Percentiles rank a stretch among this genome's conserved stretches.
Conservation (phyloP, 441 rosid genomes). For the Euphorbia celastroides region DNA sequence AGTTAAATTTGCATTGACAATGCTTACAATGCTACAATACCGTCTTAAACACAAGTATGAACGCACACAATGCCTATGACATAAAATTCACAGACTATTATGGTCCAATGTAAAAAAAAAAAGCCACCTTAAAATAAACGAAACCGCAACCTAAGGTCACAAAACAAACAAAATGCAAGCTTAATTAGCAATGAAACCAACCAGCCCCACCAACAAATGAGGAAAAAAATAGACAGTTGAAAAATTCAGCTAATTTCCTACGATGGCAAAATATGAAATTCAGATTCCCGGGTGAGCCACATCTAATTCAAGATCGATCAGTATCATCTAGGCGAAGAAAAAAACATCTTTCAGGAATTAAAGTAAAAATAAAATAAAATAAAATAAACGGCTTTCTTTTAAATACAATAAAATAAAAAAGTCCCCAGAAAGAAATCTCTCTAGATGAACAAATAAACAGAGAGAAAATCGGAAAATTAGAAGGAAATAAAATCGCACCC, state of each 20-base stretch:
- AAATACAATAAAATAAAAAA: neutral
- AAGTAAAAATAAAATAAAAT: too few relatives aligned
- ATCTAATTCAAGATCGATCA: slow-evolving; percentile 11
- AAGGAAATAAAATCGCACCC: neutral
- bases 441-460: slow-evolving; percentile 11
- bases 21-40: too few relatives aligned
- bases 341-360: neutral
- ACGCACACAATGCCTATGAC: neutral
- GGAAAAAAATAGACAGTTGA: neutral
- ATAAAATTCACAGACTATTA: neutral
- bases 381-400: too few relatives aligned
- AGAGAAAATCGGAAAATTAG: neutral
- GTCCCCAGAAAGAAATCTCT: neutral
- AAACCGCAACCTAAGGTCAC: neutral
- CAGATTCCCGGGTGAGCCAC: neutral
- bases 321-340: neutral
- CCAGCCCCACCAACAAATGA: neutral
- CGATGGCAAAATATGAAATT: neutral
- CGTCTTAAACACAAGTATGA: neutral
- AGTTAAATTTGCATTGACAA: neutral
- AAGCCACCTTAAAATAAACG: neutral
- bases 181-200: neutral
- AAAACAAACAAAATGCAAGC: neutral
- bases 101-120: neutral
- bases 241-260: neutral